Conservation (phyloP, 257 asterid genomes). For the Schizonepeta tenuifolia region DNA sequence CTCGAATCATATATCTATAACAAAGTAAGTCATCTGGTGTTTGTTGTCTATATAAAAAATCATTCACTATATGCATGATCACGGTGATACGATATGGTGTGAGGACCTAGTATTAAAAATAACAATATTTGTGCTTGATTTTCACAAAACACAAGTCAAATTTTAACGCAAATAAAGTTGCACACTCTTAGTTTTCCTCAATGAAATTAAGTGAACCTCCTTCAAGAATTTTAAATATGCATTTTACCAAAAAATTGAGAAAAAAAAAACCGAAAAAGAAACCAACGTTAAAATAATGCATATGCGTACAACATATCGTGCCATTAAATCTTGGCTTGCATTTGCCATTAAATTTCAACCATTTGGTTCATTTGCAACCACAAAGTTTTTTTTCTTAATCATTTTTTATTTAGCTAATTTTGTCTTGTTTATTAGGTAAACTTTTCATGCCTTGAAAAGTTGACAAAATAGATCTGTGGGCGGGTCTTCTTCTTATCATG, state of each 20-base stretch:
- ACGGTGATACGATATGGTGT: too few species aligned
- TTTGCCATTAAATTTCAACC: conserved; percentile 2
- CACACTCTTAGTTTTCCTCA: not conserved
- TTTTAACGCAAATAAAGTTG: not conserved
- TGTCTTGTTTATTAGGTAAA: conserved; percentile 17
- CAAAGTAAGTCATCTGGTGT: too few species aligned
- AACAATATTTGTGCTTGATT: too few species aligned
- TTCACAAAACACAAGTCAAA: too few species aligned
- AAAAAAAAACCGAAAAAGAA: too few species aligned
- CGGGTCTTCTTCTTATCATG: not conserved
- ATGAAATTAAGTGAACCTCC: not conserved
- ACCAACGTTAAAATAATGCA: not conserved
- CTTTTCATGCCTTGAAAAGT: not conserved
- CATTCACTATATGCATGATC: too few species aligned
- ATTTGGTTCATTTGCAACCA: conserved; percentile 18
- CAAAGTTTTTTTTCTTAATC: not conserved
- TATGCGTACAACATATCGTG: not conserved
- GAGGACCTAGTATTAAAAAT: too few species aligned
- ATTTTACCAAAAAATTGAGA: not conserved
- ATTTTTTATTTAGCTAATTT: not conserved
- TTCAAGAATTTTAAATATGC: not conserved
- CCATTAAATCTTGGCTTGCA: not conserved
- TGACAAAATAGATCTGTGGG: not conserved
- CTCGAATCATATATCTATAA: too few species aligned
- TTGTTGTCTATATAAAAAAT: too few species aligned